These are phyloP conservation scores for Steccherinum ochraceum DNA, from an alignment of 768 basidiomycete genomes.

Conservation along the genomic window DNA sequence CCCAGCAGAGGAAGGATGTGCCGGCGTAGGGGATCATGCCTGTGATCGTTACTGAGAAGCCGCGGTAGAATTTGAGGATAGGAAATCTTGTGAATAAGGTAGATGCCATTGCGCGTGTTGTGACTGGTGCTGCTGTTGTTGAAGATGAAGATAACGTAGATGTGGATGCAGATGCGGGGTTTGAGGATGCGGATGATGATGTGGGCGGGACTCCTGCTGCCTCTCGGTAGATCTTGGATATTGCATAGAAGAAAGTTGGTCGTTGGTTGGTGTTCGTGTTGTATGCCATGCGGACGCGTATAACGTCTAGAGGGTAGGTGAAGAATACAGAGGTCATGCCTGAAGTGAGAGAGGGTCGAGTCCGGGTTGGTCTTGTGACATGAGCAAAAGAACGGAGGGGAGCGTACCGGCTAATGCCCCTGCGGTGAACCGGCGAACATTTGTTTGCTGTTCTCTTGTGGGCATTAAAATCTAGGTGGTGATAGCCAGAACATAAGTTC, in stretches of 20 bases:
- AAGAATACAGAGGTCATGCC: slow-evolving; percentile 84
- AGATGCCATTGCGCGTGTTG: slow-evolving; percentile 21
- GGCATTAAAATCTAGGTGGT: slow-evolving; percentile 76
- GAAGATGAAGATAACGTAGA: slow-evolving; percentile 15
- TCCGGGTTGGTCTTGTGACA: neutral
- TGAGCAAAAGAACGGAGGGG: neutral
- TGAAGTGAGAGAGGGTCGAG: slow-evolving; percentile 14
- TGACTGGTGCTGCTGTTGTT: slow-evolving; percentile 14
- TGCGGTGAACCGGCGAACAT: slow-evolving; percentile 72
- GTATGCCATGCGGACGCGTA: slow-evolving; percentile 94
- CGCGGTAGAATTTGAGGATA: slow-evolving; percentile 89
- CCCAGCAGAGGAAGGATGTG: slow-evolving; percentile 91
- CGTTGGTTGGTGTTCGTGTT: slow-evolving; percentile 42
- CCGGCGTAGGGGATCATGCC: slow-evolving; percentile 97
- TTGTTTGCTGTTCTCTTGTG: slow-evolving; percentile 69
- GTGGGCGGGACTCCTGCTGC: slow-evolving; percentile 31
- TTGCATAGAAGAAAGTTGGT: slow-evolving; percentile 49
- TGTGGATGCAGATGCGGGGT: slow-evolving; percentile 27
- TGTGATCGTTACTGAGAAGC: slow-evolving; percentile 86
- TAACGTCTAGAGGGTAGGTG: slow-evolving; percentile 94
- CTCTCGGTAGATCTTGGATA: slow-evolving; percentile 68
- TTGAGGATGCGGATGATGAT: slow-evolving; percentile 13
- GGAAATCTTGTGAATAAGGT: slow-evolving; percentile 55
- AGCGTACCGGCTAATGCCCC: slow-evolving; percentile 80
- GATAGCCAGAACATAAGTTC: neutral